phyloP scores from a whole-genome alignment of 2,329 filamentous ascomycete genomes.

The Trichoderma asperellum region DNA sequence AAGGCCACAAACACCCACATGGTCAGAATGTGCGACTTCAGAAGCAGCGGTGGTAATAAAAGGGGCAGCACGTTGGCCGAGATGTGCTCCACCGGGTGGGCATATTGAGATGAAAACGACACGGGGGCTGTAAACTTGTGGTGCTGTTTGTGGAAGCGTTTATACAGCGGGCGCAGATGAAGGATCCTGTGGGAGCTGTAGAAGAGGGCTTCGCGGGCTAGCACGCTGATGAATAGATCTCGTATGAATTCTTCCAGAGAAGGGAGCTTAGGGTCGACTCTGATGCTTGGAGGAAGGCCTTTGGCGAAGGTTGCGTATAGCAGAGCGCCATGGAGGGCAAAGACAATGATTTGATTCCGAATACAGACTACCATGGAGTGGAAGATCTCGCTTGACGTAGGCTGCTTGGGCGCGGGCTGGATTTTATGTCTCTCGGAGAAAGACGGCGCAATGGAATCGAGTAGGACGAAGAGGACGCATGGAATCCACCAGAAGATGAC shows the following conservation, averaged over 20 bases:
- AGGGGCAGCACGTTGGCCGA: slow-evolving; percentile 58
- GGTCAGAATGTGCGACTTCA: slow-evolving; percentile 55
- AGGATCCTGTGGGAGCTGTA: slow-evolving; percentile 60
- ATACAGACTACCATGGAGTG: slow-evolving; percentile 50
- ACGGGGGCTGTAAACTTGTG: slow-evolving; percentile 61
- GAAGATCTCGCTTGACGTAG: slow-evolving; percentile 48
- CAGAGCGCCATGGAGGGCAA: slow-evolving; percentile 38
- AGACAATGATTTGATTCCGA: slow-evolving; percentile 52
- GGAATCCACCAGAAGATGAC: slow-evolving; percentile 53
- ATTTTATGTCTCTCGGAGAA: slow-evolving; percentile 59
- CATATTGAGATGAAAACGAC: slow-evolving; percentile 59
- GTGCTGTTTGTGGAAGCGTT: slow-evolving; percentile 58
- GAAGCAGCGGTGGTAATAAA: slow-evolving; percentile 51
- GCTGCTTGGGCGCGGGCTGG: slow-evolving; percentile 56
- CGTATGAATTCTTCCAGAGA: slow-evolving; percentile 40
- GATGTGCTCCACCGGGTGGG: slow-evolving; percentile 60
- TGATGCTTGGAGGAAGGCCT: slow-evolving; percentile 41
- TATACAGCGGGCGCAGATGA: slow-evolving; percentile 54
- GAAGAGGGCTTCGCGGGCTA: slow-evolving; percentile 56
- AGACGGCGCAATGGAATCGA: slow-evolving; percentile 50
- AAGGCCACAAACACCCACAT: slow-evolving; percentile 54
- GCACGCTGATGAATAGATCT: slow-evolving; percentile 48
- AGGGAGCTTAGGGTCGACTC: slow-evolving; percentile 46
- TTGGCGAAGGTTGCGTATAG: slow-evolving; percentile 29
- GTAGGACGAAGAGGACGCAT: slow-evolving; percentile 46